Evolutionary conservation across 2,329 filamentous ascomycete species (phyloP).

Genomic region (Aspergillus fumigatiaffinis): DNA sequence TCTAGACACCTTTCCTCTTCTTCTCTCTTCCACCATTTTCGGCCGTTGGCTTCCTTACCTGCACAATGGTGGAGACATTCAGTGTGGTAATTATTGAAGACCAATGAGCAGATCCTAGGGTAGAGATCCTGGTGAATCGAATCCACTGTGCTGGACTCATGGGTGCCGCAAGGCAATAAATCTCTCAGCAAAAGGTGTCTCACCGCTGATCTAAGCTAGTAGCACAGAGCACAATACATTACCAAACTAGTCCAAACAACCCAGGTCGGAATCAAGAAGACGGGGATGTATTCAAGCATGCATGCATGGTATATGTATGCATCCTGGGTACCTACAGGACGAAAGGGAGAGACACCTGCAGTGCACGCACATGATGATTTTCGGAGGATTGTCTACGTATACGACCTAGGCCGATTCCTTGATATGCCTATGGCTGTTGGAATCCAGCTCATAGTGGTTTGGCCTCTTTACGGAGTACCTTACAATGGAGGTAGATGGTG

Average conservation of each 20-base stretch:
- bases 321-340: background rate
- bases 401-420: too few species aligned
- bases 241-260: background rate
- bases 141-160: background rate
- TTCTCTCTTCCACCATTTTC: background rate
- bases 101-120: background rate
- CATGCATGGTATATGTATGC: background rate
- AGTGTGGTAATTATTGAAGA: background rate
- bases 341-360: background rate
- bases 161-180: background rate
- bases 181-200: background rate
- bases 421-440: background rate
- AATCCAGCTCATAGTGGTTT: background rate
- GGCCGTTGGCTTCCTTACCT: background rate
- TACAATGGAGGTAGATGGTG: background rate
- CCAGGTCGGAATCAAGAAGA: background rate
- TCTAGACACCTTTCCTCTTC: background rate
- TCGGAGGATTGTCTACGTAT: too few species aligned
- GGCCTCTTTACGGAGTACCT: background rate
- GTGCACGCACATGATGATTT: too few species aligned
- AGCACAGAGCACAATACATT: background rate
- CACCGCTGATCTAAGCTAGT: background rate
- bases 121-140: background rate
- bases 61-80: background rate
- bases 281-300: background rate